Conservation (phyloP, 116 monocot genomes). For the Posidonia oceanica region DNA sequence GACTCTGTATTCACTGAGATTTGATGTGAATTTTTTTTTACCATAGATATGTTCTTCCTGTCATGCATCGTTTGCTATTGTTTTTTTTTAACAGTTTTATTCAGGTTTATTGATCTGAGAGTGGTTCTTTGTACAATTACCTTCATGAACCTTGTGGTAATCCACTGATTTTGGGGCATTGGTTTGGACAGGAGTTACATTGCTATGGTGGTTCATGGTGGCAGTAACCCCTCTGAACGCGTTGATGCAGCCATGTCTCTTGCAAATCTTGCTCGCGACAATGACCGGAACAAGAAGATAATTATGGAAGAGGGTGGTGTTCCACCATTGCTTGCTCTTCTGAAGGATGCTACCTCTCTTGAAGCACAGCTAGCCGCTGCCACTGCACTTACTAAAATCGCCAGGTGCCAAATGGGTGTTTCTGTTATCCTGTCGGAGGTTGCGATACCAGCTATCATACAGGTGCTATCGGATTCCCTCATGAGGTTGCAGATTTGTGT, state of each 20-base stretch:
- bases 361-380: slow-evolving; percentile 41
- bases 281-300: slow-evolving; percentile 37
- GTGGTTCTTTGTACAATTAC: no score
- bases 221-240: slow-evolving; percentile 10
- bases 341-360: slow-evolving; percentile 20
- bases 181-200: slow-evolving; percentile 21
- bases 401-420: slow-evolving; percentile 21
- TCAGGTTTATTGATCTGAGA: no score
- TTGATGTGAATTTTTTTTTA: no score
- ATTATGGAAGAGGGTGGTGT: slow-evolving; percentile 54
- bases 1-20: no score
- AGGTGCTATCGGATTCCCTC: slow-evolving; percentile 28
- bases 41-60: no score
- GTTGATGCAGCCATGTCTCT: slow-evolving; percentile 31
- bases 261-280: slow-evolving; percentile 41
- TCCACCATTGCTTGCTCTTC: slow-evolving; percentile 35
- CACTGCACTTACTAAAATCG: slow-evolving; percentile 28
- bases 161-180: background rate
- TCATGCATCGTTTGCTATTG: no score
- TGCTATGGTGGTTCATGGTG: slow-evolving; percentile 22
- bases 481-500: slow-evolving; percentile 38
- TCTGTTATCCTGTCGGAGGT: slow-evolving; percentile 16
- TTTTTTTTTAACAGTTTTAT: no score
- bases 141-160: background rate
- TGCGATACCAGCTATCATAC: slow-evolving; percentile 29